Evolutionary conservation across 805 yeast genomes (phyloP), one percentile per base, ranked within the genome.

Genomic region (Wickerhamiella nectarea): DNA sequence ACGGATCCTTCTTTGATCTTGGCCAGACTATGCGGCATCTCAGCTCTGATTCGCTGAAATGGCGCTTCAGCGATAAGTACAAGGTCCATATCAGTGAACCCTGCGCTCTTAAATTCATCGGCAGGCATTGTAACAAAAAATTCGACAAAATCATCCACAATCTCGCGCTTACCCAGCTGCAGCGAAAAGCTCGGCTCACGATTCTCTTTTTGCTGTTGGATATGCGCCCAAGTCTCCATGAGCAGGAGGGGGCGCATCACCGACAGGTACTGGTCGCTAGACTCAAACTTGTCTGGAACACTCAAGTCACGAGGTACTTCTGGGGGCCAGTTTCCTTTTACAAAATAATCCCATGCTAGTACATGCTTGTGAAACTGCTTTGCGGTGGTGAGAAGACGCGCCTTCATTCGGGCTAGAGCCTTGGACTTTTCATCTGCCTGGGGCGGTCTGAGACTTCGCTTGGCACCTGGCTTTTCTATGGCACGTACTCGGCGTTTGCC

Each of bases 221-320:
- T 72, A 0, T 84, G 80, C 55, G 87, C 94, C 96, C 97, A 93
- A 50, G 94, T 82, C 62, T 91, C 99, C 34, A 89, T 62, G 57
- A 87, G 63, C 36, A 91, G 64, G 35, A 91, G 66, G 0, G 98
- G 98, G 51, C 78, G 82, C 59, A 84, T 80, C 1, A 73, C 68
- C 28, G 67, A 65, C 38, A 72, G 72, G 55, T 93, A 91, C 2
- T 80, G 85, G n/a, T 63, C 65, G 4, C 76, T 75, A 41, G 72
- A 64, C 0, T 54, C 46, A 55, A 83, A 91, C 1, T 61, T 54
- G 50, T 76, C 76, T 22, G 72, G 71, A 5, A 83, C 78, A 0
- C 56, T 53, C 52, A 72, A 74, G 1, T 60, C 54, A 3, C 61
- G 60, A 2, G 56, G 53, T 19, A 50, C 42, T 1, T 60, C 60